phyloP scores from a whole-genome alignment of 108 stramenopile genomes.

The Mediolabrus comicus region DNA sequence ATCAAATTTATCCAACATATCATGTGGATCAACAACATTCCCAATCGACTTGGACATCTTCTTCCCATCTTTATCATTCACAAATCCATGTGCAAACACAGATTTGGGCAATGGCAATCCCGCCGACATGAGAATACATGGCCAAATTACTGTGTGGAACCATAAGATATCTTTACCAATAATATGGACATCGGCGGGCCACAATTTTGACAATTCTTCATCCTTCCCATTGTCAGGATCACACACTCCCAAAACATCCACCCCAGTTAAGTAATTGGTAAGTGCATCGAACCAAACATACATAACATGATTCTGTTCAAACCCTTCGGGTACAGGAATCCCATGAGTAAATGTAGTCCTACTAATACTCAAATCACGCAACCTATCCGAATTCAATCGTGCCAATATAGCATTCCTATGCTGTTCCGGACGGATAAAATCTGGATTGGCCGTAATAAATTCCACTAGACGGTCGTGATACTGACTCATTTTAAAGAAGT shows the following conservation, averaged over 20 bases:
- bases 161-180: constrained; percentile 99
- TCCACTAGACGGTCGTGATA: constrained; percentile 85
- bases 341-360: constrained; percentile 98
- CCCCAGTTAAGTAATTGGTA: constrained; percentile 94
- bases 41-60: constrained; percentile 99
- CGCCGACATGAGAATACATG: constrained; percentile 96
- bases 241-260: constrained; percentile 71
- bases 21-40: constrained; percentile 97
- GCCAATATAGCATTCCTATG: constrained; percentile 84
- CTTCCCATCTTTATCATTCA: constrained; percentile 94
- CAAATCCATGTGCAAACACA: constrained; percentile 97
- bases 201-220: constrained; percentile 69
- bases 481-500: constrained; percentile 97
- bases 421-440: constrained; percentile 91
- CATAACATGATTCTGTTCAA: constrained; percentile 93
- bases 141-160: constrained; percentile 99
- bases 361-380: constrained; percentile 92
- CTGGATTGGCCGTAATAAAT: constrained; percentile 84
- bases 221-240: constrained; percentile 41
- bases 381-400: constrained; percentile 74
- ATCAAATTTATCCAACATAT: constrained; percentile 84
- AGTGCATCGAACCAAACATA: constrained; percentile 99
- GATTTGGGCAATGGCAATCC: constrained; percentile 87
- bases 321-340: constrained; percentile 93
- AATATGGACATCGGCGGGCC: constrained; percentile 96